Conservation (phyloP, 2,329 filamentous ascomycete species). For the Colletotrichum tropicale region DNA sequence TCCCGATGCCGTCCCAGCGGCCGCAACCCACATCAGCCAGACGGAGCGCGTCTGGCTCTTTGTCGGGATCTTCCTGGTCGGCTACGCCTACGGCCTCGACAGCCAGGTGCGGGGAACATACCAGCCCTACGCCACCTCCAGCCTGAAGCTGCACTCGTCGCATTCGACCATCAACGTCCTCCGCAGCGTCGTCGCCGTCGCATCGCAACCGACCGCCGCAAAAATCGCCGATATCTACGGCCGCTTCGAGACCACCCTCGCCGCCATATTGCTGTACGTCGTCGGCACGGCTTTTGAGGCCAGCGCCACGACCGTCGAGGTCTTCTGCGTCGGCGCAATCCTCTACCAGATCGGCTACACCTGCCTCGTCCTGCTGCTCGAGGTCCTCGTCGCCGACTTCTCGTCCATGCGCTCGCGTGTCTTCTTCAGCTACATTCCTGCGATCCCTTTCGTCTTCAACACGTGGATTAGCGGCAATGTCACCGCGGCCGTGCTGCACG, state of each 20-base stretch:
- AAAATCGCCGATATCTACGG: constrained; percentile 70
- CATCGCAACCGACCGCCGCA: constrained; percentile 61
- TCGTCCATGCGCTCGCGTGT: constrained; percentile 64
- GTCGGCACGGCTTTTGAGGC: constrained; percentile 59
- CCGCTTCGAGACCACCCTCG: constrained; percentile 60
- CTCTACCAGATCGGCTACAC: constrained; percentile 66
- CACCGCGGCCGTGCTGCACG: constrained; percentile 50
- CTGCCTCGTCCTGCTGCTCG: constrained; percentile 58
- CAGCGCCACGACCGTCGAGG: constrained; percentile 47
- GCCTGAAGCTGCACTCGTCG: constrained; percentile 57
- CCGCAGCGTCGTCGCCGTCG: constrained; percentile 63
- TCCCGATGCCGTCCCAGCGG: constrained; percentile 47
- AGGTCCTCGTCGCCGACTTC: constrained; percentile 65
- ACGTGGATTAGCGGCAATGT: constrained; percentile 68
- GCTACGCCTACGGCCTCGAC: constrained; percentile 65
- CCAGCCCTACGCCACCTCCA: constrained; percentile 59
- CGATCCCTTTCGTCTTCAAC: constrained; percentile 63
- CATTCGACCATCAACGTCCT: constrained; percentile 64
- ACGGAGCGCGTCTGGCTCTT: constrained; percentile 57
- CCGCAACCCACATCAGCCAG: constrained; percentile 45
- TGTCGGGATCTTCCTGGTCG: constrained; percentile 60
- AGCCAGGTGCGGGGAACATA: constrained; percentile 55
- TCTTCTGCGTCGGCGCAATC: constrained; percentile 58
- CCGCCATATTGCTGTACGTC: constrained; percentile 62
- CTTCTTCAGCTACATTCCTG: constrained; percentile 67